These are phyloP conservation scores for Pinus albicaulis DNA, from an alignment of 75 land plant genomes.

Conservation along the genomic window DNA sequence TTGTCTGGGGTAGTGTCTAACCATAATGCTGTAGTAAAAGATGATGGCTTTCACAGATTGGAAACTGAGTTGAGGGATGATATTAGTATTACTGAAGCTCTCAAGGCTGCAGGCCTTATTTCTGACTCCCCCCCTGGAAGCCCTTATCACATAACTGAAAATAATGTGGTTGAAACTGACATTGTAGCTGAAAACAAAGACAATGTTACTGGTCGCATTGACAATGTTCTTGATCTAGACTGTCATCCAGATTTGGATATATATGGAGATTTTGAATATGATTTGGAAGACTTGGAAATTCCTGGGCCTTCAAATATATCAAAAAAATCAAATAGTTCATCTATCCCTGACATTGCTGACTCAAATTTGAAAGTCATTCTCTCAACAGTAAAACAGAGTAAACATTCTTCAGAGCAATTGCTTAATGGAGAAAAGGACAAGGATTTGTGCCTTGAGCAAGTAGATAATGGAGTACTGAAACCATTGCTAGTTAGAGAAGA, in stretches of 20 bases:
- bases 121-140: conserved; percentile 91
- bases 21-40: conserved; percentile 14
- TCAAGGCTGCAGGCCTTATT: conserved; percentile 71
- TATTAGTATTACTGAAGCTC: conserved; percentile 50
- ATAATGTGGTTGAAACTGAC: conserved; percentile 1
- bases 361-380: conserved; percentile 56
- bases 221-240: conserved; percentile 53
- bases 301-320: conserved; percentile 9
- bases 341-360: conserved; percentile 11
- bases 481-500: background rate
- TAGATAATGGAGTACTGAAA: background rate
- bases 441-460: background rate
- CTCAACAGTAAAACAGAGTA: conserved; percentile 21
- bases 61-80: background rate
- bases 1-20: conserved; percentile 31
- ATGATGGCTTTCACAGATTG: background rate
- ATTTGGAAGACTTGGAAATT: conserved; percentile 43
- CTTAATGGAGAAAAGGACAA: background rate
- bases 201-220: conserved; percentile 16
- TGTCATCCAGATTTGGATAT: conserved; percentile 45
- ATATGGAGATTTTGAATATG: conserved; percentile 59
- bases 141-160: conserved; percentile 27
- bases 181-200: conserved; percentile 10
- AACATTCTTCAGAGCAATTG: background rate
- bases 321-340: conserved; percentile 4